Base-by-base conservation (phyloP, 2,329 filamentous ascomycete species). In the Pseudofabraea citricarpa region DNA sequence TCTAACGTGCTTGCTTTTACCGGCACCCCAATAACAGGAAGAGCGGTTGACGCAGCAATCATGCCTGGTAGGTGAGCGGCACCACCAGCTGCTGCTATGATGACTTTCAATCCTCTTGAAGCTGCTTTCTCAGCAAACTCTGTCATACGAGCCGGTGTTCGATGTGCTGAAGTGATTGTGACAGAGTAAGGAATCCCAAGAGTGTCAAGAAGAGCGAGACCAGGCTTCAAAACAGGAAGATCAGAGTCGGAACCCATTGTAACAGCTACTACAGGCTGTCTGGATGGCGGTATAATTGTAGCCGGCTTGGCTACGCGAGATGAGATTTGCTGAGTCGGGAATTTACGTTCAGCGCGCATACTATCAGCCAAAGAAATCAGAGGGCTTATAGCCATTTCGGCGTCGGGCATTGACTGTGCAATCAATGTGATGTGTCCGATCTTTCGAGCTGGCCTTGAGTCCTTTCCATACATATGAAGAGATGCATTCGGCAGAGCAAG, bases 381-480 rank as follows among this genome's bases (percentile, higher is more conserved):
- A 3, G 81, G 81, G 40, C 85, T 79, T 27, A 85, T 78, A 12
- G 83, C 75, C 13, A 74, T 70, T 60, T 86, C 79, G n/a, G 85
- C 81, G 55, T 83, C 74, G 27, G 76, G 69, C 59, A 90, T 80
- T 0, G 78, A 81, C 10, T 77, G 72, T 1, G 81, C 82, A 2
- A 87, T 86, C 27, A 95, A 69, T 1, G 90, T 97, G 54, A 98
- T 80, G 64, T 98, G 93, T 9, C 91, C 91, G 70, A 97, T 97
- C 66, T 97, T 98, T 36, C 93, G 83, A 24, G 88, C 85, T 4
- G 87, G 88, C 56, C 90, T 87, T 20, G 90, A 86, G 36, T 79
- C 80, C 67, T 97, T 97, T 58, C 90, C 90, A 68, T 98, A 98
- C 36, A 96, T 79, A 59, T 98, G 91, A 9, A 96, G 74, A 41